Conservation (phyloP, 108 stramenopile genomes). For the Halocafeteria seosinensis region DNA sequence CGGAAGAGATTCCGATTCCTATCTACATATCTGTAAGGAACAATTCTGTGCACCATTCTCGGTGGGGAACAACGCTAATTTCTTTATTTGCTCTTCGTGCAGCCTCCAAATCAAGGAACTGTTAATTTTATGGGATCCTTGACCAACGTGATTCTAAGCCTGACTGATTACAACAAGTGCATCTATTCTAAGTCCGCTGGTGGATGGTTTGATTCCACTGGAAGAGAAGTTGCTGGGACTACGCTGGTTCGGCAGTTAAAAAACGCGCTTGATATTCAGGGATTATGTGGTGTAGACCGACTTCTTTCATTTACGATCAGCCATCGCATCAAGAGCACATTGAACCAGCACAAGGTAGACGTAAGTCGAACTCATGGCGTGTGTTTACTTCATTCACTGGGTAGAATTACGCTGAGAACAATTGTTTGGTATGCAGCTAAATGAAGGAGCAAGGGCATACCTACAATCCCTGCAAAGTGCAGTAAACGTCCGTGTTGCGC, state of each 20-base stretch:
- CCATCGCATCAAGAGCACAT: conserved; percentile 29
- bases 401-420: no score
- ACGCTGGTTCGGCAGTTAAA: conserved; percentile 19
- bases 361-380: no score
- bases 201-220: conserved; percentile 32
- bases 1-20: not conserved
- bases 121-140: conserved; percentile 42
- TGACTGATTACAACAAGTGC: conserved; percentile 29
- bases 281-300: conserved; percentile 37
- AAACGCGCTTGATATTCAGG: conserved; percentile 34
- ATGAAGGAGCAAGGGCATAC: no score
- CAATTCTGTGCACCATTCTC: no score
- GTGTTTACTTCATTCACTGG: no score
- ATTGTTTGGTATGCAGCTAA: no score
- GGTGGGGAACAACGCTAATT: no score
- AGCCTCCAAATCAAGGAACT: conserved; percentile 12
- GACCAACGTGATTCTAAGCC: conserved; percentile 24
- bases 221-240: conserved; percentile 9
- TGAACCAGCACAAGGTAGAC: no score
- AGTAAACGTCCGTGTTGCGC: no score
- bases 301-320: conserved; percentile 35
- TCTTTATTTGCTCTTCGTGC: no score
- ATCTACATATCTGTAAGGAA: not conserved
- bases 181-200: conserved; percentile 31
- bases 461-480: no score